phyloP scores from a whole-genome alignment of 306 rosid genomes.

The Begonia peltatifolia region DNA sequence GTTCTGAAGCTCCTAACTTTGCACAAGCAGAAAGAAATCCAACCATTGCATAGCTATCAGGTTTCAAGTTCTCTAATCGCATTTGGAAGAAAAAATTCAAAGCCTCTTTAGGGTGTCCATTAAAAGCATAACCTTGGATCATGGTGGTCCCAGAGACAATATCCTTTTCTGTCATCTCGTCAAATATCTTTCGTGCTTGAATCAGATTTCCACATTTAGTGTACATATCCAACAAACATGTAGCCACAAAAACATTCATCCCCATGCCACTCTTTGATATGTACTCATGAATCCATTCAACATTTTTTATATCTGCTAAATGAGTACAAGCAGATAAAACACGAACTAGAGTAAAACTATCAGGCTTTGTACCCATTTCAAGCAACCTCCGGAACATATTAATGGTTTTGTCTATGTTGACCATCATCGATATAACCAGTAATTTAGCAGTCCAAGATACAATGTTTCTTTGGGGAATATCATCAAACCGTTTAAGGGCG shows the following conservation, averaged over 20 bases:
- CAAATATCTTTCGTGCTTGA: slow-evolving; percentile 38
- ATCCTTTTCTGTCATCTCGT: too few relatives aligned
- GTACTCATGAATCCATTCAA: slow-evolving; percentile 47
- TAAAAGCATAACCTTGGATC: slow-evolving; percentile 14
- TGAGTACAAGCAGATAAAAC: slow-evolving; percentile 38
- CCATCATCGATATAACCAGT: slow-evolving; percentile 37
- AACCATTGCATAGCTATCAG: slow-evolving; percentile 57
- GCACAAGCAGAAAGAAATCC: slow-evolving; percentile 63
- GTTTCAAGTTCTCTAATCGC: slow-evolving; percentile 35
- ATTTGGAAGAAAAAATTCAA: slow-evolving; percentile 46
- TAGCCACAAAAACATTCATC: slow-evolving; percentile 43
- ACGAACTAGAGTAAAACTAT: slow-evolving; percentile 34
- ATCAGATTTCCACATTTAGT: slow-evolving; percentile 49
- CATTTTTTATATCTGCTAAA: slow-evolving; percentile 37
- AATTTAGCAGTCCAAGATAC: slow-evolving; percentile 61
- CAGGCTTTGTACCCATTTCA: slow-evolving; percentile 56
- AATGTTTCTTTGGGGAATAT: too few relatives aligned
- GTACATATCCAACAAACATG: slow-evolving; percentile 54
- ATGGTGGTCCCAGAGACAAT: too few relatives aligned
- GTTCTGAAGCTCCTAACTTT: slow-evolving; percentile 44
- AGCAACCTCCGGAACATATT: slow-evolving; percentile 29
- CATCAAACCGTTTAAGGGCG: too few relatives aligned
- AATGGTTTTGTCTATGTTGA: slow-evolving; percentile 32
- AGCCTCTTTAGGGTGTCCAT: slow-evolving; percentile 47
- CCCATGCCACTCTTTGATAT: slow-evolving; percentile 26